phyloP scores from a whole-genome alignment of 2,329 filamentous ascomycete species.

The Neonectria ditissima region DNA sequence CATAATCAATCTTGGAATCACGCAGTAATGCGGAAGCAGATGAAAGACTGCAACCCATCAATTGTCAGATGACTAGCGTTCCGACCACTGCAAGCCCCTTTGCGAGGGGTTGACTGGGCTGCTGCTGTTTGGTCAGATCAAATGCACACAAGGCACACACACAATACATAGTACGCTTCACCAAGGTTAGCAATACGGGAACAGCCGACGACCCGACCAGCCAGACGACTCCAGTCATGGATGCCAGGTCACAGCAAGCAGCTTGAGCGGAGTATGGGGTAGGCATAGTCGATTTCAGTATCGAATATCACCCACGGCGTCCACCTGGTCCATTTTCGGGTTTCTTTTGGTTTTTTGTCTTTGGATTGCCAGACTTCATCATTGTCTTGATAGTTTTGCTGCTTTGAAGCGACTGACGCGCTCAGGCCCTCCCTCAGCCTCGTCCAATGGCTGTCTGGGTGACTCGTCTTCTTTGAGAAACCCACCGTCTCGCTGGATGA shows the following conservation, averaged over 20 bases:
- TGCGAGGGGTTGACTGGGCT: background rate
- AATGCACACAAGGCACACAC: background rate
- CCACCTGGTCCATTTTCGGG: constrained; percentile 17
- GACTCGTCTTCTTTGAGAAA: constrained; percentile 80
- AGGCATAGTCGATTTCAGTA: constrained; percentile 46
- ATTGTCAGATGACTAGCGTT: constrained; percentile 59
- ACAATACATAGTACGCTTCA: constrained; percentile 7
- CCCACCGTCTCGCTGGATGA: constrained; percentile 86
- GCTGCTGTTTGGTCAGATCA: background rate
- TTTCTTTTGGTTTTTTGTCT: constrained; percentile 27
- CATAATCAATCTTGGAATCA: constrained; percentile 66
- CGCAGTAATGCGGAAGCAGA: constrained; percentile 66
- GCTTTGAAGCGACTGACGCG: constrained; percentile 81
- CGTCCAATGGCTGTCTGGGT: constrained; percentile 74
- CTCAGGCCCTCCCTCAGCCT: constrained; percentile 72
- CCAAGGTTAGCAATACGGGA: constrained; percentile 14
- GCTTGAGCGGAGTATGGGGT: constrained; percentile 32
- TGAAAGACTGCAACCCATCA: constrained; percentile 64
- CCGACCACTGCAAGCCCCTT: constrained; percentile 14
- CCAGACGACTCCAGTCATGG: constrained; percentile 23
- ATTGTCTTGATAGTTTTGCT: constrained; percentile 70
- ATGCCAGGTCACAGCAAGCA: constrained; percentile 39
- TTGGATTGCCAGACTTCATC: constrained; percentile 23
- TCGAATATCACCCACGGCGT: constrained; percentile 40
- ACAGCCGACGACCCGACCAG: constrained; percentile 20